These are phyloP conservation scores for Diaporthe sp. DNA, from an alignment of 2,329 filamentous ascomycete species.

Conservation along the genomic window DNA sequence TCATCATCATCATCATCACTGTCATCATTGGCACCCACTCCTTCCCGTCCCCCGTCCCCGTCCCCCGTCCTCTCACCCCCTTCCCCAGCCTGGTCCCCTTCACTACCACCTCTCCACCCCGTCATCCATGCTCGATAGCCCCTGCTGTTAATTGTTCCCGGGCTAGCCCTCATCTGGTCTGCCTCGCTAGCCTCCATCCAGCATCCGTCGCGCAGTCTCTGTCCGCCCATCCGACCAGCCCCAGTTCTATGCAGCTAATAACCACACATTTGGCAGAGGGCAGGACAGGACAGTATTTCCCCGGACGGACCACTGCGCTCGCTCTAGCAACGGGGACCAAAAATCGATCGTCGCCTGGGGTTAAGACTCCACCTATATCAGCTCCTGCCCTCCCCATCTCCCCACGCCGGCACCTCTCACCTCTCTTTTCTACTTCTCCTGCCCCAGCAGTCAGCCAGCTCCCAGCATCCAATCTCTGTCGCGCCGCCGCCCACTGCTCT, in stretches of 20 bases:
- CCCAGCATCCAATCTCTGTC: neutral
- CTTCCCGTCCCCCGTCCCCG: neutral
- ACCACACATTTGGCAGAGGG: neutral
- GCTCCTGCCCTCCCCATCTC: slow-evolving; percentile 11
- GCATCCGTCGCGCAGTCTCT: slow-evolving; percentile 13
- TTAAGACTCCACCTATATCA: slow-evolving; percentile 30
- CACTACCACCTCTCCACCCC: neutral
- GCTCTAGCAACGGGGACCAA: slow-evolving; percentile 3
- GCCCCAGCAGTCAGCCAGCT: neutral
- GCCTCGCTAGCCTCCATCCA: slow-evolving; percentile 4
- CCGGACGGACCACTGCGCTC: slow-evolving; percentile 5
- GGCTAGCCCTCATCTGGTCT: slow-evolving; percentile 12
- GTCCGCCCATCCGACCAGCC: slow-evolving; percentile 24
- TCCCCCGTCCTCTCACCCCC: no score
- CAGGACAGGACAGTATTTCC: neutral
- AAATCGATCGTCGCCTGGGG: slow-evolving; percentile 6
- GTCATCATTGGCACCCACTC: neutral
- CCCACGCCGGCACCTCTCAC: neutral
- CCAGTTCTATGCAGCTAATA: neutral
- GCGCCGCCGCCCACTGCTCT: neutral
- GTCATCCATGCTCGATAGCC: neutral
- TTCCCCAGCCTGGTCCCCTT: neutral
- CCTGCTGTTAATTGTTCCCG: neutral
- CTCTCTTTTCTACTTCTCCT: neutral
- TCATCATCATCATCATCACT: neutral